Evolutionary conservation across 371 early-diverging fungal genomes (phyloP), one percentile per base, ranked within the genome.

Genomic region (Mucor indicus): DNA sequence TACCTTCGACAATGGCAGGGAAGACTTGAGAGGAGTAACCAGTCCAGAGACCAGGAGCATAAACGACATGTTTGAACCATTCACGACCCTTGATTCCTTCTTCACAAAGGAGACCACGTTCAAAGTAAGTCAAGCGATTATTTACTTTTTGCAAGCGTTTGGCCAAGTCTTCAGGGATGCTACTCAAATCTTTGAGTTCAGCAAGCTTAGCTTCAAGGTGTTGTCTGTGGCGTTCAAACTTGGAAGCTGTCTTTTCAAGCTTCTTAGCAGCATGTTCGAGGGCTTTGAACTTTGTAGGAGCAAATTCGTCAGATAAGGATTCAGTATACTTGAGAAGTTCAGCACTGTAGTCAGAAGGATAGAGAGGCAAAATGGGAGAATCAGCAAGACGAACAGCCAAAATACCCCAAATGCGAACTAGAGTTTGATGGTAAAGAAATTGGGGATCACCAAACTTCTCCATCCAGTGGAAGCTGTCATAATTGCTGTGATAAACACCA

Each of bases 401-500:
- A 4, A 72, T 25, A 24, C 71, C 66, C 64, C 65, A 69, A 21
- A 76, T 48, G 17, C 55, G 68, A 29, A 67, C 63, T 35, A 78
- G 54, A 4, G 83, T 58, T 41, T 60, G 61, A 53, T 87, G 85
- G 30, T 83, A 83, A 20, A 71, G 52, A 55, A 78, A 82, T 3
- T 56, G 59, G 3, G 87, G 83, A 50, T 87, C 87, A 23, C 83
- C 77, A 57, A 72, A 84, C 38, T 79, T 72, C 5, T 68, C 64
- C 81, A 87, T 83, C 72, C 82, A 81, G 46, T 77, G 75, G 57
- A 59, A 53, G 17, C 78, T 48, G 53, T 85, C 82, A 58, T 85
- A 86, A 51, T 75, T 80, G 47, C 83, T 83, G 55, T 86, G 87
- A 38, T 82, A 83, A 0, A 82, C 72, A 32, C 86, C 86, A 39